Percentiles rank a stretch among this genome's conserved stretches.
Evolutionary conservation across 2,329 filamentous ascomycete species (phyloP).

Genomic region (Colletotrichum melonis): DNA sequence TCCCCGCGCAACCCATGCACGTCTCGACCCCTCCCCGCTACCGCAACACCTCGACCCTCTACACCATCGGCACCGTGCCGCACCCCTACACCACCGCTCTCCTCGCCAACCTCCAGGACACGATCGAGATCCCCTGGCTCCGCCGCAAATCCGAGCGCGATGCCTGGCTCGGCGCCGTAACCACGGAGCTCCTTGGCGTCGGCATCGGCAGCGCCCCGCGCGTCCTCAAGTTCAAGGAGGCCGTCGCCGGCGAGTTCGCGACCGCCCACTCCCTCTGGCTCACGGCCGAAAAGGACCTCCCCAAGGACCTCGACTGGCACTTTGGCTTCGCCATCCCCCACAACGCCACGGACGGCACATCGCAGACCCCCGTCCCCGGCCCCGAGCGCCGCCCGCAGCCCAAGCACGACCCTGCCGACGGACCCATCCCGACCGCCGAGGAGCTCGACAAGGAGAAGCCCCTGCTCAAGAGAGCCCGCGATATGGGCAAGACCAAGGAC

Average conservation of each 20-base stretch:
- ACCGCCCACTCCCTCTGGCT: conserved; percentile 81
- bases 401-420: conserved; percentile 58
- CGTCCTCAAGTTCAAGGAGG: conserved; percentile 82
- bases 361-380: conserved; percentile 67
- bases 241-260: conserved; percentile 76
- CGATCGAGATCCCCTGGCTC: conserved; percentile 73
- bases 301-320: conserved; percentile 85
- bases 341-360: conserved; percentile 61
- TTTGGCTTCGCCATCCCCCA: conserved; percentile 87
- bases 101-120: conserved; percentile 71
- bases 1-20: conserved; percentile 70
- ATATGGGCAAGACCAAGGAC: conserved; percentile 56
- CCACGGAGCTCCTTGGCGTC: conserved; percentile 74
- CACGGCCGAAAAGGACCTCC: conserved; percentile 73
- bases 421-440: conserved; percentile 61
- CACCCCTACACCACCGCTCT: conserved; percentile 88
- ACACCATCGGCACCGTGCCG: conserved; percentile 87
- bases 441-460: conserved; percentile 65
- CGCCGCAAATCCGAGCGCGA: conserved; percentile 79
- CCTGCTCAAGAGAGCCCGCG: conserved; percentile 61
- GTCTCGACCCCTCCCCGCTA: conserved; percentile 76
- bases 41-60: conserved; percentile 77
- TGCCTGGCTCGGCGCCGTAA: conserved; percentile 79
- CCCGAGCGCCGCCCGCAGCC: conserved; percentile 66
- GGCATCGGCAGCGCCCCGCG: conserved; percentile 73